Evolutionary conservation across 1,284 basidiomycete genomes (phyloP).

Genomic region (Ceratobasidium sp.): DNA sequence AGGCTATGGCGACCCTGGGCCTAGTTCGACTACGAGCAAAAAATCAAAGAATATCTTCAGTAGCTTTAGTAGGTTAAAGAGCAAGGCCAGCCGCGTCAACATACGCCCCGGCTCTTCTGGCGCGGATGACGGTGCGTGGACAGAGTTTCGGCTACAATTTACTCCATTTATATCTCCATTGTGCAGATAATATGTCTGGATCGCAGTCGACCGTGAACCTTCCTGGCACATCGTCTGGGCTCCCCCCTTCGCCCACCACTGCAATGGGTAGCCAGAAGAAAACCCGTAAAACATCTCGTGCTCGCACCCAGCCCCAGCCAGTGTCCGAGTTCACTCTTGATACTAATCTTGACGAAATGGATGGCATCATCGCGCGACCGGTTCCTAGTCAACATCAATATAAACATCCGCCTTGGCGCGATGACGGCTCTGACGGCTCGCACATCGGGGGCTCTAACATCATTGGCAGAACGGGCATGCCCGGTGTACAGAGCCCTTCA

Average conservation of each 20-base stretch:
- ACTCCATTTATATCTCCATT: background rate
- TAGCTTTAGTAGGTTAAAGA: conserved; percentile 15
- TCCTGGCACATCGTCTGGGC: conserved; percentile 3
- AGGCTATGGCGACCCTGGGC: conserved; percentile 12
- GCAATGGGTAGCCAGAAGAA: conserved; percentile 4
- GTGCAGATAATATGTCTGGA: background rate
- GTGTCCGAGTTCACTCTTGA: conserved; percentile 61
- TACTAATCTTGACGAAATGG: conserved; percentile 79
- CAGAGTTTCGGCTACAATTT: background rate
- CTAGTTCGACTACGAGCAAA: conserved; percentile 1
- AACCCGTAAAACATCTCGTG: conserved; percentile 18
- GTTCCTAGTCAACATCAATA: conserved; percentile 11
- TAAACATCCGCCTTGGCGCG: conserved; percentile 29
- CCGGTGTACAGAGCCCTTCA: conserved; percentile 28
- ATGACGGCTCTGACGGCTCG: conserved; percentile 16
- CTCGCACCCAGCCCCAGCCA: conserved; percentile 1
- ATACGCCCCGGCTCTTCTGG: conserved; percentile 22
- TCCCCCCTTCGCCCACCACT: conserved; percentile 27
- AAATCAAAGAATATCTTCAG: conserved; percentile 15
- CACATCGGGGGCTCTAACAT: conserved; percentile 1
- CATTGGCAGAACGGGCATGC: conserved; percentile 17
- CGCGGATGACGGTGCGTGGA: conserved; percentile 23
- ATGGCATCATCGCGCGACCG: conserved; percentile 68
- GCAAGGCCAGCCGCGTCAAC: conserved; percentile 26
- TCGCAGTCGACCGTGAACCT: conserved; percentile 15